A percentile compares a stretch with the other conserved stretches of the same genome.
phyloP scores from a whole-genome alignment of 2,329 filamentous ascomycete species.

The Diaporthe sp. region DNA sequence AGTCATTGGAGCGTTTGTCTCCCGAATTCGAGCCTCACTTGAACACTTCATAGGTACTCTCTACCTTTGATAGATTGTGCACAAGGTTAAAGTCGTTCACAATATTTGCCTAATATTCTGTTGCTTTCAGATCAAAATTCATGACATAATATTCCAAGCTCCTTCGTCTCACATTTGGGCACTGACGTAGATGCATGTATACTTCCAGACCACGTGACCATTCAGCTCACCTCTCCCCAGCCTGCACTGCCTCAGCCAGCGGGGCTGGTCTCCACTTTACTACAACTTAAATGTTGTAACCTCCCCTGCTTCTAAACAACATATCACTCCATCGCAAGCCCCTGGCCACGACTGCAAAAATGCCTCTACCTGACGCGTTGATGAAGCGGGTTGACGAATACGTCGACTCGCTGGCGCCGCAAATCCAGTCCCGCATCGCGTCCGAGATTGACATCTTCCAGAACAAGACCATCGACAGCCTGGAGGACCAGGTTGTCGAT shows the following conservation, averaged over 20 bases:
- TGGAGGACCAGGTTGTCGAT: conserved; percentile 60
- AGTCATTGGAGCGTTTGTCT: background rate
- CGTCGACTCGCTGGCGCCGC: conserved; percentile 60
- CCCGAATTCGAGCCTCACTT: background rate
- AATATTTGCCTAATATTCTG: background rate
- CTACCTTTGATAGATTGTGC: too few species aligned
- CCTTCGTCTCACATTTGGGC: background rate
- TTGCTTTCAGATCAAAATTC: background rate
- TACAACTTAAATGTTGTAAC: background rate
- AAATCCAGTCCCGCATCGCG: conserved; percentile 61
- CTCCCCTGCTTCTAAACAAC: background rate
- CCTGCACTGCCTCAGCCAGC: conserved; percentile 26
- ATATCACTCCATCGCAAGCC: background rate
- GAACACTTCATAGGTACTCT: too few species aligned
- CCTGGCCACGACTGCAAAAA: background rate
- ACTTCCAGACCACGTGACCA: conserved; percentile 17
- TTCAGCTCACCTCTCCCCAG: conserved; percentile 10
- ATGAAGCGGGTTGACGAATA: conserved; percentile 55
- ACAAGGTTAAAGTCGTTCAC: background rate
- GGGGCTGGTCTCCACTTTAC: conserved; percentile 6
- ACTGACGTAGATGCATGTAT: conserved; percentile 8
- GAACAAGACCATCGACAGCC: conserved; percentile 58
- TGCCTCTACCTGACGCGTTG: conserved; percentile 21
- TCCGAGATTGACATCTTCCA: conserved; percentile 60
- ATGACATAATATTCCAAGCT: background rate